Evolutionary conservation across 2,329 filamentous ascomycete genomes (phyloP).

Genomic region (Passalora sequoiae): DNA sequence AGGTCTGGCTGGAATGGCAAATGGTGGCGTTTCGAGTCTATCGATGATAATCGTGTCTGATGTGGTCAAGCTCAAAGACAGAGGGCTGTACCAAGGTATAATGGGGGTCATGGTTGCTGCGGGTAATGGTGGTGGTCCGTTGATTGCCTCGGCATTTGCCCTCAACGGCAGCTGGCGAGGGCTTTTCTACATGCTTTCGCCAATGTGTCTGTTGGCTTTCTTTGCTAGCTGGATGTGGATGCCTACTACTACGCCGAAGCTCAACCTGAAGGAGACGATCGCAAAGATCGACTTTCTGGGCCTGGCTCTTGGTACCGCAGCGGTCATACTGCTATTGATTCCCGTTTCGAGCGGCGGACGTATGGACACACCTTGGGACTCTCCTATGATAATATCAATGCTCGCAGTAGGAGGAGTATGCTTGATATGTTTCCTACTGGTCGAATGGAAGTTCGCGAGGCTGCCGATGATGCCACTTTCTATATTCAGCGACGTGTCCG

Average conservation of each 20-base stretch:
- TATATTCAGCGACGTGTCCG: constrained; percentile 52
- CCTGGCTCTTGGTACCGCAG: constrained; percentile 50
- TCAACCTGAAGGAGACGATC: constrained; percentile 45
- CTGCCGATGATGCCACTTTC: constrained; percentile 56
- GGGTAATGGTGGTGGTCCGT: constrained; percentile 45
- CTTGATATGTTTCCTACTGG: constrained; percentile 44
- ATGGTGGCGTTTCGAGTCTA: constrained; percentile 56
- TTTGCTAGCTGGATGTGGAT: constrained; percentile 48
- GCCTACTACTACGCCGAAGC: constrained; percentile 47
- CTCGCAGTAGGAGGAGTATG: constrained; percentile 47
- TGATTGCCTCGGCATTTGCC: constrained; percentile 45
- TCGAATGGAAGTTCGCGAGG: constrained; percentile 52
- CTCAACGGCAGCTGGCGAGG: constrained; percentile 41
- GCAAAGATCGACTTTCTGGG: constrained; percentile 57
- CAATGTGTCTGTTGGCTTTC: constrained; percentile 46
- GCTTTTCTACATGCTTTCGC: constrained; percentile 50
- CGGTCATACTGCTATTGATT: constrained; percentile 57
- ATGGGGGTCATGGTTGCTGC: constrained; percentile 42
- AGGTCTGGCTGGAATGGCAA: constrained; percentile 56
- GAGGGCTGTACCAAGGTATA: constrained; percentile 50
- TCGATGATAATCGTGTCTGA: constrained; percentile 60
- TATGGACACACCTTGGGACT: constrained; percentile 50
- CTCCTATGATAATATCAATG: constrained; percentile 57
- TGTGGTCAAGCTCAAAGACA: constrained; percentile 53
- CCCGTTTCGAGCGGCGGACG: constrained; percentile 54